These are phyloP conservation scores for Tetrahymena thermophila DNA, from an alignment of 73 alveolate genomes.

Conservation along the genomic window DNA sequence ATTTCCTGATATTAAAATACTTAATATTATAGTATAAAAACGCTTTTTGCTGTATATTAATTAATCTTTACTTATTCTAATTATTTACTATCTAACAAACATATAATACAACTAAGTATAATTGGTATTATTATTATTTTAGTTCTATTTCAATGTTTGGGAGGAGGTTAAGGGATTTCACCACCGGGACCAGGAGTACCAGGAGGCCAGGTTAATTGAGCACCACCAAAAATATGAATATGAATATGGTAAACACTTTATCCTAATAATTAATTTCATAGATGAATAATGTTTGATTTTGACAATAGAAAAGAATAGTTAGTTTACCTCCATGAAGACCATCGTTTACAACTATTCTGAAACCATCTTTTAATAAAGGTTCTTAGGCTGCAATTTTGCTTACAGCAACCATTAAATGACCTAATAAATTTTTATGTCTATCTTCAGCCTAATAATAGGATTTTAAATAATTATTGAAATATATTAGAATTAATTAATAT, in stretches of 20 bases:
- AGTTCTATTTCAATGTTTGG: background rate
- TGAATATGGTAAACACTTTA: slow-evolving; percentile 85
- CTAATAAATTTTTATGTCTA: slow-evolving; percentile 67
- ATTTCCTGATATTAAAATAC: no score
- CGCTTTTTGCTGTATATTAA: no score
- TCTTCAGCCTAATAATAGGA: slow-evolving; percentile 45
- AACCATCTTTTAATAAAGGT: slow-evolving; percentile 81
- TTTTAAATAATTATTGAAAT: no score
- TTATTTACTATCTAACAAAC: background rate
- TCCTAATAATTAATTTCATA: background rate
- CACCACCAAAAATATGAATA: slow-evolving; percentile 89
- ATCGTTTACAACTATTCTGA: slow-evolving; percentile 84
- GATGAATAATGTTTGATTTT: no score
- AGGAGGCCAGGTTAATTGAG: slow-evolving; percentile 57
- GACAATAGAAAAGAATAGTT: background rate
- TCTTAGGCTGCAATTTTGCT: slow-evolving; percentile 60
- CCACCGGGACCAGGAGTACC: slow-evolving; percentile 19
- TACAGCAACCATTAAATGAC: slow-evolving; percentile 76
- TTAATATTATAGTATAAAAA: no score
- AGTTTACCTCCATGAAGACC: slow-evolving; percentile 71
- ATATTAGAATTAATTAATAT: no score
- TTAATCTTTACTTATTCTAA: no score
- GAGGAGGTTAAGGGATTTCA: background rate
- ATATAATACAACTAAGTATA: background rate
- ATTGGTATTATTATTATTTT: no score